Conservation (phyloP, 2,329 filamentous ascomycete genomes). For the Apiospora kogelbergensis region DNA sequence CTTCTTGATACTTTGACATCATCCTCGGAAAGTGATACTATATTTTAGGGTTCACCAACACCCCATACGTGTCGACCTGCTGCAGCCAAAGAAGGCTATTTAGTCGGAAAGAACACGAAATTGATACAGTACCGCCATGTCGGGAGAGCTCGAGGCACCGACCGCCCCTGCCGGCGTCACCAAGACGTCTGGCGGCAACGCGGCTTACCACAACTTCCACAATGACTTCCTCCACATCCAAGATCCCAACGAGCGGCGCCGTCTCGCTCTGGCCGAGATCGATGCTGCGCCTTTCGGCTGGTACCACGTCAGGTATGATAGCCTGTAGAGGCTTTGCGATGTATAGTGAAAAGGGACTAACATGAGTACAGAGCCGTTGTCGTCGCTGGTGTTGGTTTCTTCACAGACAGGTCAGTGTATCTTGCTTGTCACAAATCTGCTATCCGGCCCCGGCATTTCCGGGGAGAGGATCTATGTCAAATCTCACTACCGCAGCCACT, state of each 20-base stretch:
- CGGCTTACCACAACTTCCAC: slow-evolving; percentile 62
- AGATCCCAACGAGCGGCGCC: slow-evolving; percentile 76
- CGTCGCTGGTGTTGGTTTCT: slow-evolving; percentile 84
- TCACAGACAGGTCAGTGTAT: slow-evolving; percentile 65
- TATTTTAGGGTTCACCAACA: neutral
- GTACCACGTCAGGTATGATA: slow-evolving; percentile 65
- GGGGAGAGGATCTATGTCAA: neutral
- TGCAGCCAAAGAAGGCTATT: neutral
- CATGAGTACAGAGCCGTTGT: slow-evolving; percentile 59
- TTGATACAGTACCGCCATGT: slow-evolving; percentile 6
- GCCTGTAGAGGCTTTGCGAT: neutral
- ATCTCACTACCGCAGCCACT: neutral
- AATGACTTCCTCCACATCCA: slow-evolving; percentile 66
- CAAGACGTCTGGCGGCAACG: slow-evolving; percentile 63
- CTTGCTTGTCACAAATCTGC: neutral
- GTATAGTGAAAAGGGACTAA: slow-evolving; percentile 11
- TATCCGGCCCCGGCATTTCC: neutral
- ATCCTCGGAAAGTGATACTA: neutral
- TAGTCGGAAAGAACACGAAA: neutral
- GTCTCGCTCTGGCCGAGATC: slow-evolving; percentile 77
- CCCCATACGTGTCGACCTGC: neutral
- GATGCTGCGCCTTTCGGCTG: slow-evolving; percentile 81
- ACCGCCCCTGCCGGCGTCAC: slow-evolving; percentile 15
- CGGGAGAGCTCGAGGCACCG: slow-evolving; percentile 1
- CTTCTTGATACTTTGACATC: neutral